These are phyloP conservation scores for Keithomyces neogunnii DNA, from an alignment of 2,329 filamentous ascomycete species.

Conservation along the genomic window DNA sequence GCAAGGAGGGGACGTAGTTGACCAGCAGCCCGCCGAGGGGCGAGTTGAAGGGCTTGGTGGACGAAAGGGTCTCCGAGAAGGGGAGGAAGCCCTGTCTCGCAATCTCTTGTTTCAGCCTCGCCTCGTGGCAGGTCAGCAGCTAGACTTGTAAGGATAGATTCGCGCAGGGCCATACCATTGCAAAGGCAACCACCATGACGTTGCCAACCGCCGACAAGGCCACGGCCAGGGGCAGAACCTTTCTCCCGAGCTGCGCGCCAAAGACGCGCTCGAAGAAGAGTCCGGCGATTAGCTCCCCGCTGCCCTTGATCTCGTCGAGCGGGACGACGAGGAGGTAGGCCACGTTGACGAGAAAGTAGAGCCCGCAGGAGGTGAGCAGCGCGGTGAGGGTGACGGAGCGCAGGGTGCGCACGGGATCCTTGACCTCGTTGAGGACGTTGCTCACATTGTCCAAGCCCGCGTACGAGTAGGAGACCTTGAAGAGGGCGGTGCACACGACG, in stretches of 20 bases:
- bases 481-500: slow-evolving; percentile 56
- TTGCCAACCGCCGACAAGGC: slow-evolving; percentile 62
- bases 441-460: slow-evolving; percentile 58
- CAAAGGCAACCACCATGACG: slow-evolving; percentile 65
- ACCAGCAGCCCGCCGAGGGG: slow-evolving; percentile 60
- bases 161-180: slow-evolving; percentile 38
- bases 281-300: slow-evolving; percentile 59
- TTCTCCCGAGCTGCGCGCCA: slow-evolving; percentile 46
- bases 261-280: slow-evolving; percentile 60
- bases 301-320: slow-evolving; percentile 55
- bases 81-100: slow-evolving; percentile 64
- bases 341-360: slow-evolving; percentile 17
- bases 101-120: slow-evolving; percentile 64
- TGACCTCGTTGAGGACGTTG: slow-evolving; percentile 28
- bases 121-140: slow-evolving; percentile 29
- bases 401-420: slow-evolving; percentile 3
- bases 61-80: slow-evolving; percentile 50
- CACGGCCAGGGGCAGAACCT: slow-evolving; percentile 53
- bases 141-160: background rate
- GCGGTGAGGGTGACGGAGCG: slow-evolving; percentile 32
- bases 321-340: slow-evolving; percentile 42
- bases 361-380: slow-evolving; percentile 49
- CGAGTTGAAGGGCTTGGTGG: slow-evolving; percentile 57
- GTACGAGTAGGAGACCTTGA: slow-evolving; percentile 64
- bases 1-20: slow-evolving; percentile 58